Evolutionary conservation across 768 basidiomycete genomes (phyloP).

Genomic region (Lactifluus pinguis): DNA sequence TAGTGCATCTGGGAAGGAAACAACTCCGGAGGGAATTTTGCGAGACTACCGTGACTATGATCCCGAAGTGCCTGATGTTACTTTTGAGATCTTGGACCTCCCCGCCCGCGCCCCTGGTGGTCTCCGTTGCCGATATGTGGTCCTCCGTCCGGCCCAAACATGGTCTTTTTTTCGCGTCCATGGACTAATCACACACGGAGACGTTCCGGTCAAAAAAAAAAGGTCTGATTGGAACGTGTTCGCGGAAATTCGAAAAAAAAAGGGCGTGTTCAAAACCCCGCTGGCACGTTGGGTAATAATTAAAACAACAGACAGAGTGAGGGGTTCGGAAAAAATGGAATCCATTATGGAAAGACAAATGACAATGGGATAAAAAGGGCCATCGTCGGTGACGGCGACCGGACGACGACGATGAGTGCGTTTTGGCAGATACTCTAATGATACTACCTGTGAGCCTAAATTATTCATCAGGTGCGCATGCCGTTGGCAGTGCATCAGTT

Average conservation of each 20-base stretch:
- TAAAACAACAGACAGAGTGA: too few relatives aligned
- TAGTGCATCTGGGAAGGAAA: not conserved
- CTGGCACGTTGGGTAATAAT: not conserved
- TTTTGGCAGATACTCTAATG: too few relatives aligned
- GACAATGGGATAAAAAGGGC: too few relatives aligned
- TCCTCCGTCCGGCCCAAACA: not conserved
- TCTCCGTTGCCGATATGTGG: not conserved
- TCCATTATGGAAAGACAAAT: too few relatives aligned
- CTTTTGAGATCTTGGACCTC: too few relatives aligned
- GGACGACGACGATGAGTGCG: too few relatives aligned
- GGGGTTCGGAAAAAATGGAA: not conserved
- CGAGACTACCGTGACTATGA: too few relatives aligned
- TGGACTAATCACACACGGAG: not conserved
- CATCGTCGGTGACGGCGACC: not conserved
- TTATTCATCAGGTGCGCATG: not conserved
- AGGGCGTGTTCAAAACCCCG: not conserved
- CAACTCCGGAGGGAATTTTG: not conserved
- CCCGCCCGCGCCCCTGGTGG: too few relatives aligned
- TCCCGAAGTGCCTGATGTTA: too few relatives aligned
- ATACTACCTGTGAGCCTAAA: not conserved
- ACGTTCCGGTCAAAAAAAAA: not conserved
- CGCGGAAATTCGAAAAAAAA: not conserved
- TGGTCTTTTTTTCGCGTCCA: not conserved
- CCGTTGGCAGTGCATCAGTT: too few relatives aligned
- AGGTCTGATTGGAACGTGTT: not conserved